Percentiles rank a stretch among this genome's conserved stretches.
phyloP scores from a whole-genome alignment of 2,329 filamentous ascomycete genomes.

The Aspergillus hiratsukae region DNA sequence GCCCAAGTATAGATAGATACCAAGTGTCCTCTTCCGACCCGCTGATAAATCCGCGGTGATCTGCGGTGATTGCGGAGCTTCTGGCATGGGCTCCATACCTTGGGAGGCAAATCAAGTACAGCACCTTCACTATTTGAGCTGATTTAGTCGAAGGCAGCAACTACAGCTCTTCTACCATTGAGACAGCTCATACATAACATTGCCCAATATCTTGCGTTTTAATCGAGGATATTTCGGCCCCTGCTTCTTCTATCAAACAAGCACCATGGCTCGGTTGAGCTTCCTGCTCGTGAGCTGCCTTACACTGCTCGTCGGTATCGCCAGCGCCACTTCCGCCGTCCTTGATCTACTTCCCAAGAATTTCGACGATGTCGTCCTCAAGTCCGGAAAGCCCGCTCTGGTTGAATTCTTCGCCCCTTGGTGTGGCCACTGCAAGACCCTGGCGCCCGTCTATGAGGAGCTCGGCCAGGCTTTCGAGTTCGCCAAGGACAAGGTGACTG shows the following conservation, averaged over 20 bases:
- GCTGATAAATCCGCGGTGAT: constrained; percentile 10
- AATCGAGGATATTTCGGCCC: not conserved
- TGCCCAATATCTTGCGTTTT: not conserved
- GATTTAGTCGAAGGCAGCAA: not conserved
- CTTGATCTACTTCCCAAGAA: constrained; percentile 84
- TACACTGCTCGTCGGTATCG: constrained; percentile 49
- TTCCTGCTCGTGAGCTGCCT: constrained; percentile 45
- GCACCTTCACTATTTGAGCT: not conserved
- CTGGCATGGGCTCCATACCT: not conserved
- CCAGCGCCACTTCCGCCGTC: constrained; percentile 70
- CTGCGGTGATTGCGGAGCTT: not conserved
- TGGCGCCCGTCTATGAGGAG: constrained; percentile 92
- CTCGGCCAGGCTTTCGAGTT: constrained; percentile 70
- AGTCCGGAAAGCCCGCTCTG: constrained; percentile 90
- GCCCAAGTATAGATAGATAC: constrained; percentile 17
- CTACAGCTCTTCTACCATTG: not conserved
- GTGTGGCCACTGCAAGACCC: constrained; percentile 98
- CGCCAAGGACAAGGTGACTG: constrained; percentile 70
- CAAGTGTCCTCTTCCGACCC: constrained; percentile 32
- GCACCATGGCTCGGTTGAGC: constrained; percentile 43
- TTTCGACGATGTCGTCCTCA: constrained; percentile 84
- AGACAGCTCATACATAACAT: not conserved
- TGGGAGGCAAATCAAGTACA: not conserved
- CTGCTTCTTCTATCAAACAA: not conserved
- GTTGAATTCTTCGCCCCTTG: constrained; percentile 98